Base-by-base conservation (phyloP, 2,329 filamentous ascomycete genomes). In the Chrysoporthe deuterocubensis region DNA sequence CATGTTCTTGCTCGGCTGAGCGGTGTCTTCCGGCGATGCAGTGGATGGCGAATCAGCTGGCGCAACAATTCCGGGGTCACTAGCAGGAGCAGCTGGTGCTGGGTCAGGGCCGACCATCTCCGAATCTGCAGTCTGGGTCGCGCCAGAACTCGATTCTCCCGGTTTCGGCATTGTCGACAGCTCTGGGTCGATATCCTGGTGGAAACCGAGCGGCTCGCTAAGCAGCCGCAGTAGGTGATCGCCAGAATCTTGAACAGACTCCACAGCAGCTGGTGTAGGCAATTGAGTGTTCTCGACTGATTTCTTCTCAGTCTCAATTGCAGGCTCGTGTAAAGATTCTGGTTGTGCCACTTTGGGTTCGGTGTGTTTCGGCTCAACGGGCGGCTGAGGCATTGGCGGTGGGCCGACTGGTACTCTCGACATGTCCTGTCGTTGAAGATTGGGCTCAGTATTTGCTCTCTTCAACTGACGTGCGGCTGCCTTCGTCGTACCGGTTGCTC, bases 1-100 rank as follows among this genome's bases (percentile, higher is more conserved):
- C 32, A 82, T 78, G 81, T 90, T 84, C 84, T 91, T 86, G 84
- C 90, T 82, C 77, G 86, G 79, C 79, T 86, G 77, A 78, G 82
- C 72, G 78, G 84, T 75, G 14, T 73, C 72, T 42, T 73, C 72
- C 0, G 77, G 72, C 13, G 79, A 76, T 67, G 82, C 80, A 1
- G 82, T 78, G 68, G 79, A 74, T 59, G 75, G 67, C 46, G 72
- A 71, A 63, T 75, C 76, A 42, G 77, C 66, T 6, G 72, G 73
- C 7, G 73, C 73, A 43, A 75, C 73, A 6, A 58, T 73, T 42
- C 81, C 74, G 1, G 83, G 81, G 65, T 87, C 84, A 67, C 84
- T 86, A 7, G 83, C 83, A 7, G 84, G 80, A 18, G 83, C 73
- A 6, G 77, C 74, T 8, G 81, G 75, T 50, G 77, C 76, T 1